Base-by-base conservation (phyloP, 1,284 basidiomycete species). In the Marasmius tenuissimus region DNA sequence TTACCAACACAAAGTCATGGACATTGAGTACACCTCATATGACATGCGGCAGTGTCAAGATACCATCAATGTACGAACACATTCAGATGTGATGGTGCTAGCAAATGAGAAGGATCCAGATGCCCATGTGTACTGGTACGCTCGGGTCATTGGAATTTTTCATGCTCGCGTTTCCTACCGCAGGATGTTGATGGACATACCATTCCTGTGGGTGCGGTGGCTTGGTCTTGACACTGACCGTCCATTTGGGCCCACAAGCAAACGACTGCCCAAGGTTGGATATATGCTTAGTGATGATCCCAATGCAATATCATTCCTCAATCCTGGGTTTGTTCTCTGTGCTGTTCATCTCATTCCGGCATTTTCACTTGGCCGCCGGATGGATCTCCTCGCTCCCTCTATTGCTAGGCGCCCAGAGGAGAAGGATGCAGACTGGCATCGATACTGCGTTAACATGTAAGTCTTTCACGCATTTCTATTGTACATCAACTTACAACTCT, bases 241-340 rank as follows among this genome's bases (percentile, higher is more conserved):
- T 40, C 22, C n/a, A 1, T 48, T 7, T 27, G 57, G 61, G 22
- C 11, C 7, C 5, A n/a, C 12, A 11, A 2, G 4, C 10, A 47
- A 16, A 2, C 9, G 4, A 11, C 52, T 62, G 1, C 70, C 68
- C 5, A 68, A 69, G 20, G 33, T 75, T 0, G 64, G 65, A 0
- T 75, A 73, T 58, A 52, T 73, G 3, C 54, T 62, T 4, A 65
- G 59, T 0, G 55, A 50, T 20, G 66, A 72, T 38, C 40, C 49
- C 0, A 59, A 58, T 1, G 65, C 72, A 0, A 76, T 74, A 63
- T 69, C 71, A 9, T 76, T 76, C 57, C 51, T 76, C 3, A 67
- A 73, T 49, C 75, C 75, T 0, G 18, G 42, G 0, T 53, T 68
- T 1, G 61, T 76, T 35, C 63, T 75, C 4, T 66, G 68, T 7